A percentile compares a stretch with the other conserved stretches of the same genome.
These are phyloP conservation scores for Penicillium riverlandense DNA, from an alignment of 495 filamentous ascomycete genomes.

Conservation along the genomic window DNA sequence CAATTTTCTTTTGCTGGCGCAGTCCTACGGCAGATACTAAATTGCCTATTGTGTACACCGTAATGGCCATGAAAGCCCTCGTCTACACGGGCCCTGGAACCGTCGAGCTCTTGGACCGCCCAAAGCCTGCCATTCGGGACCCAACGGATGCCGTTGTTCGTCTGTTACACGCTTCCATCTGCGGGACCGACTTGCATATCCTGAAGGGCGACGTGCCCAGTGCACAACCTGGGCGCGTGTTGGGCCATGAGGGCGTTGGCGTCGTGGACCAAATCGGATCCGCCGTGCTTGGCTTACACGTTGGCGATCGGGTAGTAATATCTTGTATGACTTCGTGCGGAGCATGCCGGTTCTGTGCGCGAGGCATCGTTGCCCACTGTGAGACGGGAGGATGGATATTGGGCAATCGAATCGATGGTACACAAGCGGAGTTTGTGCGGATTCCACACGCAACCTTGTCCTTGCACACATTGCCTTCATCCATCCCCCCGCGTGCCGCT, in stretches of 20 bases:
- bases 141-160: constrained; percentile 60
- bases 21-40: too few relatives aligned
- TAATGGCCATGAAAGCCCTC: too few relatives aligned
- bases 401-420: constrained; percentile 39
- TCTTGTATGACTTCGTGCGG: constrained; percentile 34
- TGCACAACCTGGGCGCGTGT: constrained; percentile 64
- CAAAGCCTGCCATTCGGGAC: too few relatives aligned
- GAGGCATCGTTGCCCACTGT: constrained; percentile 31
- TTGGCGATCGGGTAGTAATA: constrained; percentile 37
- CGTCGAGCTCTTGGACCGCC: too few relatives aligned
- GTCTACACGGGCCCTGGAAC: too few relatives aligned
- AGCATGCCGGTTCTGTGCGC: constrained; percentile 31
- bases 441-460: constrained; percentile 38
- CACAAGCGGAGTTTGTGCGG: constrained; percentile 44
- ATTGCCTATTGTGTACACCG: too few relatives aligned
- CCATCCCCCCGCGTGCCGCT: constrained; percentile 26
- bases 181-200: constrained; percentile 75
- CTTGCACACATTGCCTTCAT: constrained; percentile 28
- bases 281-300: constrained; percentile 39
- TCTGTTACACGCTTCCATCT: constrained; percentile 71
- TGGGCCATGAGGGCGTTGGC: constrained; percentile 84
- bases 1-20: too few relatives aligned
- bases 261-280: constrained; percentile 63
- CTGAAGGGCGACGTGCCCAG: constrained; percentile 62
- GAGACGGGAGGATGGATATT: constrained; percentile 32